Percentiles rank a stretch among this genome's conserved stretches.
Conservation (phyloP, 345 rosid species). For the Eutrema japonicum region DNA sequence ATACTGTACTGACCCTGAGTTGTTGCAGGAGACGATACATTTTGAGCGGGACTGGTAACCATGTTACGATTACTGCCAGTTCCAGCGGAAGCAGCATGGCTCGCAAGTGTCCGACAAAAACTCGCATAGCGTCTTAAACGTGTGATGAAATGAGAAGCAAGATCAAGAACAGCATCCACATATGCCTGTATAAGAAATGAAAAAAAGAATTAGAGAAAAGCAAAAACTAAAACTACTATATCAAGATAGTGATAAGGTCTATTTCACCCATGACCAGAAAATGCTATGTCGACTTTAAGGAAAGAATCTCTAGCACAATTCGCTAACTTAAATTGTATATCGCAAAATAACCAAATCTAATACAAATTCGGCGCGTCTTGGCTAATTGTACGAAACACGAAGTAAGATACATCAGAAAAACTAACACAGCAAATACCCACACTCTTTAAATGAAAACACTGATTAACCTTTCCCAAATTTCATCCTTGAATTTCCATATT, state of each 20-base stretch:
- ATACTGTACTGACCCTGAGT: conserved; percentile 78
- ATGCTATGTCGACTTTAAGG: conserved; percentile 16
- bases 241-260: conserved; percentile 21
- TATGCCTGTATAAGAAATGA: conserved; percentile 68
- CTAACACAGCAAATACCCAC: conserved; percentile 24
- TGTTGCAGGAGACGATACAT: conserved; percentile 71
- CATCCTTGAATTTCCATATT: conserved; percentile 8
- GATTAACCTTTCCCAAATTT: conserved; percentile 10
- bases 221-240: conserved; percentile 8
- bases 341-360: conserved; percentile 9
- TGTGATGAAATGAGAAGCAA: conserved; percentile 98
- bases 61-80: conserved; percentile 83
- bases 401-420: conserved; percentile 22
- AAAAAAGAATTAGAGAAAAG: conserved; percentile 32
- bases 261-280: conserved; percentile 10
- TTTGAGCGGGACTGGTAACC: conserved; percentile 89
- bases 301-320: conserved; percentile 15
- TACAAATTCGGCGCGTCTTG: conserved; percentile 13
- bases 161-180: conserved; percentile 98
- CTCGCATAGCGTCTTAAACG: conserved; percentile 97
- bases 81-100: conserved; percentile 94
- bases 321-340: background rate
- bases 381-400: conserved; percentile 10
- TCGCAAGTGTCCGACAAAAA: conserved; percentile 98
- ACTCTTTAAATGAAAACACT: conserved; percentile 17